A percentile compares a stretch with the other conserved stretches of the same genome.
Conservation (phyloP, 805 yeast species). For the Gaillardinia entomophila region DNA sequence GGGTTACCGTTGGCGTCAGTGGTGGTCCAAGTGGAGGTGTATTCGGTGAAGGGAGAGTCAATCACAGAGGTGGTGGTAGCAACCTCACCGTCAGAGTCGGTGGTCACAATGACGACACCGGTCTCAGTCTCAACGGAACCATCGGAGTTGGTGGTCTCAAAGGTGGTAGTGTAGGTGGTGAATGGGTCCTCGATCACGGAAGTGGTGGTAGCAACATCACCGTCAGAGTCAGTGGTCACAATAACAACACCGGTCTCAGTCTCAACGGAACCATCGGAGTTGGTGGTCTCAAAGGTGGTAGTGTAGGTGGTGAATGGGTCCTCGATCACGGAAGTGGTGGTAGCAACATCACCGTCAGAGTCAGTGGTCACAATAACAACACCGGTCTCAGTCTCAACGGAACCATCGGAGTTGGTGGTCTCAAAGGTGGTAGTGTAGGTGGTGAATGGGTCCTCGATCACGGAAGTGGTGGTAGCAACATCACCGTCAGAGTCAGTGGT, state of each 20-base stretch:
- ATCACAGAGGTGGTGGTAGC: background rate
- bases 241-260: background rate
- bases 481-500: background rate
- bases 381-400: slow-evolving; percentile 1
- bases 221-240: background rate
- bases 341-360: too few relatives aligned
- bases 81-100: background rate
- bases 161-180: background rate
- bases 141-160: background rate
- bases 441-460: background rate
- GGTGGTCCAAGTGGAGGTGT: background rate
- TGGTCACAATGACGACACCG: background rate
- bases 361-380: background rate
- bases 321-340: background rate
- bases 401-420: slow-evolving; percentile 1
- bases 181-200: background rate
- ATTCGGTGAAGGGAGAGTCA: background rate
- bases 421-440: slow-evolving; percentile 1
- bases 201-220: background rate
- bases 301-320: background rate
- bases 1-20: background rate
- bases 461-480: slow-evolving; percentile 1
- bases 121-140: background rate
- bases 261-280: background rate
- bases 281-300: background rate